phyloP scores from a whole-genome alignment of 129 eudicot species.

The Tagetes erecta region DNA sequence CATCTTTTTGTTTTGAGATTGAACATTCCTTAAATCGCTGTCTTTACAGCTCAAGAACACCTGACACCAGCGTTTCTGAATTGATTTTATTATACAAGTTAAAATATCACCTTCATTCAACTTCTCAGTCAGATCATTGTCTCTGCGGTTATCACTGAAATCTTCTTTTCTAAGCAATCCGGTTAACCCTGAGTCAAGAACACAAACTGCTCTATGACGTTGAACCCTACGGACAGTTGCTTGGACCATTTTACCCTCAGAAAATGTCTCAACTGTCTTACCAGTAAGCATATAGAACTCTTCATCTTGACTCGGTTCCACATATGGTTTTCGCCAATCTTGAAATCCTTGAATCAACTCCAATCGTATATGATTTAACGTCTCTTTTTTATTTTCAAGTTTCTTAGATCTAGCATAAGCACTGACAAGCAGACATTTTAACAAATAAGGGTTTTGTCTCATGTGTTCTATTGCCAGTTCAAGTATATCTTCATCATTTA shows the following conservation, averaged over 20 bases:
- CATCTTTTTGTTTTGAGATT: constrained; percentile 38
- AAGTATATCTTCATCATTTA: constrained; percentile 62
- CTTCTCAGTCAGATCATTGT: constrained; percentile 72
- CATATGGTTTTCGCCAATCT: constrained; percentile 69
- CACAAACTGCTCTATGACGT: constrained; percentile 65
- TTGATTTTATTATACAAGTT: constrained; percentile 64
- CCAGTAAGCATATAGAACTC: constrained; percentile 83
- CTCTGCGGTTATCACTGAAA: constrained; percentile 75
- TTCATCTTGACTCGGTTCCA: constrained; percentile 61
- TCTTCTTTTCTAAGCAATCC: constrained; percentile 77
- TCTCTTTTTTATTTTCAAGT: constrained; percentile 55
- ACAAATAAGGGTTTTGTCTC: constrained; percentile 62
- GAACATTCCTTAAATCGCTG: constrained; percentile 62
- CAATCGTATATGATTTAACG: constrained; percentile 53
- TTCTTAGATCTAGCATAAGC: constrained; percentile 58
- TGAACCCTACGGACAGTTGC: constrained; percentile 89
- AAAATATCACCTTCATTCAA: constrained; percentile 79
- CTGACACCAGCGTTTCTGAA: constrained; percentile 51
- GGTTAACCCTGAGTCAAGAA: constrained; percentile 77
- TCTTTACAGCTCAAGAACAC: constrained; percentile 72
- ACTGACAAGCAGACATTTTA: constrained; percentile 52
- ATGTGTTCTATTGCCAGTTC: constrained; percentile 93
- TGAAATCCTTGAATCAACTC: constrained; percentile 91
- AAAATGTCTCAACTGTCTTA: constrained; percentile 69
- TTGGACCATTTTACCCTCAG: constrained; percentile 86